A percentile compares a stretch with the other conserved stretches of the same genome.
phyloP scores from a whole-genome alignment of 2,329 filamentous ascomycete species.

The Talaromyces sp. region DNA sequence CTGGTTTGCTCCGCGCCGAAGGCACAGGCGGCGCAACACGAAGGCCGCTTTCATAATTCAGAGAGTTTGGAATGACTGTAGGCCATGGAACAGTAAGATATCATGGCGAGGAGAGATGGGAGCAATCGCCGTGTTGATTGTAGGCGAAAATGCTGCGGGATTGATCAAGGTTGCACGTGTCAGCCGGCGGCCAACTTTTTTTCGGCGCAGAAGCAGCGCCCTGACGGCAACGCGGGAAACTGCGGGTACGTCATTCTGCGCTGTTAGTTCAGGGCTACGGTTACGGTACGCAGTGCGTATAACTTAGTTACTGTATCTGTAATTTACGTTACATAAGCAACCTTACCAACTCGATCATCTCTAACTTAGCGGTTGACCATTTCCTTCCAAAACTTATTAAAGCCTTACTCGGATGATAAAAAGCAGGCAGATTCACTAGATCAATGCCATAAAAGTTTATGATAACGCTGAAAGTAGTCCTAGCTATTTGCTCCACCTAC shows the following conservation, averaged over 20 bases:
- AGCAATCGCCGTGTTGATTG: neutral
- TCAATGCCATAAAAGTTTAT: too few relatives aligned
- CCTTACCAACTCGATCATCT: neutral
- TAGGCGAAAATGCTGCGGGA: neutral
- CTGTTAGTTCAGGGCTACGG: neutral
- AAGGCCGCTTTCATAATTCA: slow-evolving; percentile 50
- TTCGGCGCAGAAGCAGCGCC: neutral
- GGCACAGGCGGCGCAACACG: slow-evolving; percentile 50
- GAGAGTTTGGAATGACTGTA: slow-evolving; percentile 11
- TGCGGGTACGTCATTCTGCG: slow-evolving; percentile 17
- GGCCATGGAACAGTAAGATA: slow-evolving; percentile 7
- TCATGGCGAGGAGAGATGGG: slow-evolving; percentile 4
- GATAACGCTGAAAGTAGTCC: too few relatives aligned
- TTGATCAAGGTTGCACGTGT: slow-evolving; percentile 5
- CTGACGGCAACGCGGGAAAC: neutral
- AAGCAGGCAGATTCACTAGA: too few relatives aligned
- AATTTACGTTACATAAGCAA: neutral
- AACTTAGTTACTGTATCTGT: neutral
- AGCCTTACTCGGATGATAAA: too few relatives aligned
- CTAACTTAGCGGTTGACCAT: neutral
- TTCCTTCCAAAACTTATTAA: too few relatives aligned
- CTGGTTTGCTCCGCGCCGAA: slow-evolving; percentile 41
- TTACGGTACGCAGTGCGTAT: neutral
- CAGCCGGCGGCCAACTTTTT: slow-evolving; percentile 1
- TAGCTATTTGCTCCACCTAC: too few relatives aligned